Base-by-base conservation (phyloP, 2,329 filamentous ascomycete genomes). In the Trichoderma gracile region DNA sequence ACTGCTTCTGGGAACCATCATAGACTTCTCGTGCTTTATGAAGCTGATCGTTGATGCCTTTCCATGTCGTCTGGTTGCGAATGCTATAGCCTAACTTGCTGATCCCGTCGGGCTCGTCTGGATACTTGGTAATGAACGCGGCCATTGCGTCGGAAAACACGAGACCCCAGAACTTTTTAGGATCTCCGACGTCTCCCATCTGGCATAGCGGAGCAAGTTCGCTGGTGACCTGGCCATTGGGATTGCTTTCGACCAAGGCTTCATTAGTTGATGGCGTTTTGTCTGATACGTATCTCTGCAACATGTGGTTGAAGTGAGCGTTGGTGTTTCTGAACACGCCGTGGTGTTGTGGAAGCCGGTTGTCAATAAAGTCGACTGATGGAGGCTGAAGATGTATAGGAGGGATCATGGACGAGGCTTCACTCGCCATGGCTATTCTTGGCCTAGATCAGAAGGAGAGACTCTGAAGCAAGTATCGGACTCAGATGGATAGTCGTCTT, bases 311-410 rank as follows among this genome's bases (percentile, higher is more conserved):
- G 21, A 40, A 59, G 12, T 50, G 56, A 0, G 47, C 30, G 5
- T 59, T 47, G 25, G 45, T 50, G 49, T 59, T 33, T 9, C 30
- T 49, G 17, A 59, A 59, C 6, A 59, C 45, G 38, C 38, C 56
- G 7, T 63, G 60, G 53, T 38, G 30, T 17, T 25, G 10, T 12
- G 50, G 27, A 21, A 63, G 60, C 12, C n/a, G 50, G 23, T 63
- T 63, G 30, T 63, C 60, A 21, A 63, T 63, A 17, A 38, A 63
- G 12, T 63, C 60, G 33, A 63, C 60, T 2, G 60, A 63, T 21
- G 60, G 50, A 38, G 60, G 60, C 33, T 63, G 60, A 19, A 63
- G 50, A 19, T 63, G 50, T 14, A 63, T 47, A 6, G 50, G 45
- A 1, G 60, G 60, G 46, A 63, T 59, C 33, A 38, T 12, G 1